Conservation (phyloP, 768 basidiomycete species). For the Sporobolomyces roseus region DNA sequence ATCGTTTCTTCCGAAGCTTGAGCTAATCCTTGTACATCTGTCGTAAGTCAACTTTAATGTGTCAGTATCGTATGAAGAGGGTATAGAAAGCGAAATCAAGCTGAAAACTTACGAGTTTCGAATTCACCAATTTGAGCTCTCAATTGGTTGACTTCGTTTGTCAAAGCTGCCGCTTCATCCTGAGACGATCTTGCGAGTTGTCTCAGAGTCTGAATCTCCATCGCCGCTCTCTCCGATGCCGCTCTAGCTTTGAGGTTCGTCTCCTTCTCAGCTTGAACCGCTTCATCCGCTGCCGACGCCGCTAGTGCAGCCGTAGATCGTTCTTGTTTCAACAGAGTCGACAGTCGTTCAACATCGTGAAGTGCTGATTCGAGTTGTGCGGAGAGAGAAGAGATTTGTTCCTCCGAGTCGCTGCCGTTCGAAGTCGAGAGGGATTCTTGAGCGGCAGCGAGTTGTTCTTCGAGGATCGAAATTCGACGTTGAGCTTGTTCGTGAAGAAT, state of each 20-base stretch:
- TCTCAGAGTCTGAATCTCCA: constrained; percentile 36
- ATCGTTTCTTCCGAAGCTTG: not conserved
- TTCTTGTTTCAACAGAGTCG: not conserved
- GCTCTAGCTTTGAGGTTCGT: constrained; percentile 13
- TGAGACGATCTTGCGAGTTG: constrained; percentile 22
- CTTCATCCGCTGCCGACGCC: not conserved
- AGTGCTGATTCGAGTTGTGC: constrained; percentile 1
- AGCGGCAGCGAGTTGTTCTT: constrained; percentile 30
- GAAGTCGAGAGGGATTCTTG: not conserved
- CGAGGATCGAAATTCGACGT: constrained; percentile 14
- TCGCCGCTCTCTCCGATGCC: constrained; percentile 8
- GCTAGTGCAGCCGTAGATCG: not conserved
- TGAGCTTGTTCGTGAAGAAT: constrained; percentile 20
- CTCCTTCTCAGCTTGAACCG: constrained; percentile 2
- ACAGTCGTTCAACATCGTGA: not conserved
- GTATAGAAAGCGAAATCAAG: not conserved
- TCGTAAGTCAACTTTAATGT: not conserved
- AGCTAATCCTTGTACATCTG: not conserved
- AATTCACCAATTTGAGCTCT: constrained; percentile 13
- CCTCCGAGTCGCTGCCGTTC: not conserved
- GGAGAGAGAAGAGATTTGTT: not conserved
- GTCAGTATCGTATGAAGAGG: not conserved
- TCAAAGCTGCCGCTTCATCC: constrained; percentile 18
- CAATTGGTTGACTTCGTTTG: not conserved
- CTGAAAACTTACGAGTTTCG: not conserved